phyloP scores from a whole-genome alignment of 345 rosid species.

The Acer saccharum region DNA sequence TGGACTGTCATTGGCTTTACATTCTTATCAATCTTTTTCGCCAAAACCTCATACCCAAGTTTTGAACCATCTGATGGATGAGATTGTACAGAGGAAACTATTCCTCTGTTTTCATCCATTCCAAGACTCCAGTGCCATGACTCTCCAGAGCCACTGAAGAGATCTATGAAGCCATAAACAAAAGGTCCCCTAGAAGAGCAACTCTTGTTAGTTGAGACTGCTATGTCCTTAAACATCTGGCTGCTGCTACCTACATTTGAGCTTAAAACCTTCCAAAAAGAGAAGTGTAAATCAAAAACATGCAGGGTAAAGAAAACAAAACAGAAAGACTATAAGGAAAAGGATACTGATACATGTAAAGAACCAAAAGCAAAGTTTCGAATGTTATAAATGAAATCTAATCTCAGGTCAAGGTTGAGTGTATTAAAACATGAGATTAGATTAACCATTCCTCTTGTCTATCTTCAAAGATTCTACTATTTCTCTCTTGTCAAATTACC shows the following conservation, averaged over 20 bases:
- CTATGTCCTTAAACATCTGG: slow-evolving; percentile 42
- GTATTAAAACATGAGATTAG: background rate
- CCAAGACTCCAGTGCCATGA: slow-evolving; percentile 75
- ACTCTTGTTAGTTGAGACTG: slow-evolving; percentile 47
- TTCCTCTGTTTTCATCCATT: slow-evolving; percentile 59
- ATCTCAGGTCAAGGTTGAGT: background rate
- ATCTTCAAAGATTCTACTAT: no score
- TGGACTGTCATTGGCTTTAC: slow-evolving; percentile 41
- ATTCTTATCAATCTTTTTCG: slow-evolving; percentile 44
- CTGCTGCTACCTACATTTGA: slow-evolving; percentile 39
- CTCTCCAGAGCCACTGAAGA: slow-evolving; percentile 83
- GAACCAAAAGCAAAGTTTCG: background rate
- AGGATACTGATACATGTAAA: background rate
- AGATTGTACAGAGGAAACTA: slow-evolving; percentile 48
- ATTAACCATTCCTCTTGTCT: no score
- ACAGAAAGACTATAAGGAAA: background rate
- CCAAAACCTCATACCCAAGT: slow-evolving; percentile 33
- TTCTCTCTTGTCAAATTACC: no score
- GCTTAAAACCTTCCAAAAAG: slow-evolving; percentile 44
- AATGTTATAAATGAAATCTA: background rate
- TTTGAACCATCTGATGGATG: slow-evolving; percentile 40
- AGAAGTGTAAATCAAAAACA: slow-evolving; percentile 19
- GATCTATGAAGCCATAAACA: slow-evolving; percentile 86
- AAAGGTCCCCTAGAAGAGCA: slow-evolving; percentile 54
- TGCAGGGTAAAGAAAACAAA: background rate